Base-by-base conservation (phyloP, 2,329 filamentous ascomycete species). In the Phyllosticta capitalensis region DNA sequence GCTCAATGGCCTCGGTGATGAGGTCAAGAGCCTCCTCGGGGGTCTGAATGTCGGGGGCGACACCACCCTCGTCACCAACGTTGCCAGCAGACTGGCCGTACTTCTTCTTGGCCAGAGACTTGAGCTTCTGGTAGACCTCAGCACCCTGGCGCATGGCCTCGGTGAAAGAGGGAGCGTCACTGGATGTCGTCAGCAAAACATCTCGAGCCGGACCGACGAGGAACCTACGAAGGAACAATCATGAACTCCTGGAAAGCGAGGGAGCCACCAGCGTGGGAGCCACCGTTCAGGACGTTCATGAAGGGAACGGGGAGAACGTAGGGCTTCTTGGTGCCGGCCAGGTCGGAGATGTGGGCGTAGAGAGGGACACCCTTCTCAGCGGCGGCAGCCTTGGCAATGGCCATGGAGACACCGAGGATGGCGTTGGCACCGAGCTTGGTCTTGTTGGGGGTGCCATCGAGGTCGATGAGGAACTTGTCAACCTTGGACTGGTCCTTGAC, bases 71-170 rank as follows among this genome's bases (percentile, higher is more conserved):
- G 75, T 99, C 94, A 79, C 94, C 94, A 67, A 99, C 94, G 77
- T 99, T 99, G 76, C 92, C 94, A 67, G 94, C 94, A 65, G 94
- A 96, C 80, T 96, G 92, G 74, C 94, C 94, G 77, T 99, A 99
- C 84, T 90, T 94, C 89, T 96, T 94, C 89, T 97, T 97, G 76
- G 94, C 92, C 64, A 97, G 85, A 70, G 83, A 72, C 88, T 99
- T 99, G 71, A 99, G 89, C 79, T 89, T 88, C 79, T 97, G 92
- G 87, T 99, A 99, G 71, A 96, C 91, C 81, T 99, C 94, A 70
- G 92, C 80, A 77, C 94, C 94, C 80, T 95, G 90, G 76, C 92
- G 92, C 80, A 99, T 87, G 74, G 88, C 94, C 83, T 99, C 94
- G 68, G 87, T 85, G 86, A 99, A 99, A 64, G 89, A 87, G 63